Evolutionary conservation across 75 land plant genomes (phyloP), one percentile per base, ranked within the genome.

Genomic region (Ceratopteris richardii): DNA sequence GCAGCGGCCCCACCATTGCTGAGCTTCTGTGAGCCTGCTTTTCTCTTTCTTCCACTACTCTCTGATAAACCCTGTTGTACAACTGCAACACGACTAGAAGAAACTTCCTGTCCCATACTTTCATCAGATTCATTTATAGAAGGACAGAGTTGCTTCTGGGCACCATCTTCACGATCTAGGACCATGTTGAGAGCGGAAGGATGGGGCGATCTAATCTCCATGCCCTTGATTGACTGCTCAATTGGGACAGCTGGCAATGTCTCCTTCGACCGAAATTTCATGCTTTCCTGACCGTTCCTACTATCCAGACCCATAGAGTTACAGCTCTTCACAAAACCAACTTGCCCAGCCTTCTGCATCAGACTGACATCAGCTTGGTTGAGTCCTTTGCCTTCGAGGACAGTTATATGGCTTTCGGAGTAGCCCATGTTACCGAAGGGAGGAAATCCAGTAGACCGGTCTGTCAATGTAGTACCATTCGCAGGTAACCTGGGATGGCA

Each of bases 401-500:
- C 44, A 24, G 17, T 61, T 53, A 31, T 70, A 70, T 29, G 77
- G 56, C 28, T 58, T 31, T 69, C 77, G 44, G 57, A 29, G 31
- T 75, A 74, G 60, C 82, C 77, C 17, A 82, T 65, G 47, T 25
- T 69, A 17, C 74, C 67, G 51, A 78, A 81, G 64, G 81, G 72
- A 26, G 85, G 71, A 50, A 70, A 68, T 61, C 66, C 85, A 2
- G 88, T 82, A 41, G 83, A 88, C 33, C 90, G 60, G 60, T 82
- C 82, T 7, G 77, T 85, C 58, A 90, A 83, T 19, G 78, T 82
- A 23, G 85, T 78, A n/a, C n/a, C n/a, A 50, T 87, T 83, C 2
- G 74, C 29, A 0, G 82, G 13, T 31, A 83, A 75, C 2, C 70
- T 76, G 0, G 77, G 62, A 25, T 66, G 33, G 48, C 77, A 69